Base-by-base conservation (phyloP, 495 filamentous ascomycete species). In the Coniosporium apollinis region DNA sequence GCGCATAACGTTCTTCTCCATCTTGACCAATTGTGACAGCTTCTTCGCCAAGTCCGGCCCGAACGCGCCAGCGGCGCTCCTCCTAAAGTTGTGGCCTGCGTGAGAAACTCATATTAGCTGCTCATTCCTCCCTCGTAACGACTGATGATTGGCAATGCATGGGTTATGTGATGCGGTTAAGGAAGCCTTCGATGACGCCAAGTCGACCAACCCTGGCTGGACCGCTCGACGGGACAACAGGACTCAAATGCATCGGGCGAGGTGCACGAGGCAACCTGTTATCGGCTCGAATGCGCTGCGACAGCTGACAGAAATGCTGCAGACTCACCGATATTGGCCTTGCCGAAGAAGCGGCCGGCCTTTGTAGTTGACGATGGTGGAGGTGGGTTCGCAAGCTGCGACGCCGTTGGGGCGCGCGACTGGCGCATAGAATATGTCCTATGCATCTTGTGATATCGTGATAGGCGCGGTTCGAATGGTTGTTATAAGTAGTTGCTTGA, bases 1-100 rank as follows among this genome's bases (percentile, higher is more conserved):
- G 50, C 89, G 81, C 89, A 97, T 97, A 31, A 92, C 79, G 51
- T 97, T 96, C 79, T 97, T 97, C 65, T 97, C 89, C 91, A 97
- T 96, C 68, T 97, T 96, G 41, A 97, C 89, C 22, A 97, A 72
- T 66, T 92, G 82, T 18, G 86, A 77, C 37, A 97, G 74, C 72
- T 97, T 97, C 67, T 89, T 87, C 36, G 91, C 79, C 20, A 97
- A 77, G 38, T 97, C 89, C 38, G 89, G 91, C 38, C 89, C 91
- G 57, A 91, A 96, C 51, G 84, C 82, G 39, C 89, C 89, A 38
- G 86, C 87, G 34, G 85, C 67, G 36, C 79, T 81, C 57, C 80
- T 81, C 51, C 89, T 82, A 56, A 96, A 78, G 35, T 79, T 82
- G 81, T 96, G 89, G 52, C 87, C 89, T 94, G 53, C 33, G 34